A percentile compares a stretch with the other conserved stretches of the same genome.
phyloP scores from a whole-genome alignment of 1,284 basidiomycete genomes.

The Ceratobasidium sp. region DNA sequence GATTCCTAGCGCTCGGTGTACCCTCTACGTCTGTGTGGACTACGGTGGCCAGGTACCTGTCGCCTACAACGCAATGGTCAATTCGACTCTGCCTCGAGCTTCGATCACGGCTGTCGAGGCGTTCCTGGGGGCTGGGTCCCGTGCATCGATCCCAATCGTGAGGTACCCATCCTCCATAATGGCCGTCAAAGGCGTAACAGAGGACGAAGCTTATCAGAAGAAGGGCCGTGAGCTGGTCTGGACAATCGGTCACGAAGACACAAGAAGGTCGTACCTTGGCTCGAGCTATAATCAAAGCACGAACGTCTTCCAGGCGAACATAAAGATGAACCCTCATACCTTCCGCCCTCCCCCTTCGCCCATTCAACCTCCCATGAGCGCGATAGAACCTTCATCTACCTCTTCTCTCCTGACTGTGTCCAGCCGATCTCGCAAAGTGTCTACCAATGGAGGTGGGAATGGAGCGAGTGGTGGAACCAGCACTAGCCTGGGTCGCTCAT shows the following conservation, averaged over 20 bases:
- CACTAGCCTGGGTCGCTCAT: slow-evolving; percentile 21
- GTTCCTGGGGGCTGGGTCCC: slow-evolving; percentile 60
- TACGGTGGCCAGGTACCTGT: slow-evolving; percentile 87
- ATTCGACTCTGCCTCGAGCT: slow-evolving; percentile 72
- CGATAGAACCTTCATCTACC: slow-evolving; percentile 17
- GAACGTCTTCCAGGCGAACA: slow-evolving; percentile 25
- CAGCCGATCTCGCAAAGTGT: neutral
- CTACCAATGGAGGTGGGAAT: neutral
- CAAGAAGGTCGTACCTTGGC: slow-evolving; percentile 59
- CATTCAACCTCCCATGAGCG: slow-evolving; percentile 10
- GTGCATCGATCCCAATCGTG: slow-evolving; percentile 56
- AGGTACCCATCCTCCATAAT: slow-evolving; percentile 69
- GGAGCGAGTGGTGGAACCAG: neutral
- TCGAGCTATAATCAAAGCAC: slow-evolving; percentile 53
- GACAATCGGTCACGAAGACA: slow-evolving; percentile 65
- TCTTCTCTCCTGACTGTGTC: slow-evolving; percentile 3
- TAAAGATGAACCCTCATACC: slow-evolving; percentile 13
- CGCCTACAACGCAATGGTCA: slow-evolving; percentile 88
- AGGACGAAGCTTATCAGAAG: slow-evolving; percentile 9
- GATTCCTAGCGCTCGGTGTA: slow-evolving; percentile 93
- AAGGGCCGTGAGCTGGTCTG: slow-evolving; percentile 49
- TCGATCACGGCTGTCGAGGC: slow-evolving; percentile 71
- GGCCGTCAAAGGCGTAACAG: slow-evolving; percentile 45
- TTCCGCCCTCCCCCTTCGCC: slow-evolving; percentile 17
- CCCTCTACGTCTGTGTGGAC: slow-evolving; percentile 86